Conservation (phyloP, 345 rosid genomes). For the Arabis alpina region DNA sequence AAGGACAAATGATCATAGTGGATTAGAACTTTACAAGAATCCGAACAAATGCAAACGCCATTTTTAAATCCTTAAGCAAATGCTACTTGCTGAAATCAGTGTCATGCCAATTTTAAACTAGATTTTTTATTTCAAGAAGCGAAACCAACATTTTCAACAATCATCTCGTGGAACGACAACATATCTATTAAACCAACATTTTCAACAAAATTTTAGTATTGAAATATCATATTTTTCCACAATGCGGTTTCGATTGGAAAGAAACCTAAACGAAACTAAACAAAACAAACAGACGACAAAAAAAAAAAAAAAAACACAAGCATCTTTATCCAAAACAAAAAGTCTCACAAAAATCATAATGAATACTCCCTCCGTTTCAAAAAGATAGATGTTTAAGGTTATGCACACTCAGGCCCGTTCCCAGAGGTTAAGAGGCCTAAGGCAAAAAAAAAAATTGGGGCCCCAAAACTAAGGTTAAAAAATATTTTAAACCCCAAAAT, state of each 20-base stretch:
- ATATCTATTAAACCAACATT: neutral
- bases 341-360: constrained; percentile 8
- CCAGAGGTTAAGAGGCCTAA: too few species aligned
- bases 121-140: neutral
- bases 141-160: neutral
- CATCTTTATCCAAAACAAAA: constrained; percentile 14
- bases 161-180: neutral
- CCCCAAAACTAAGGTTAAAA: too few species aligned
- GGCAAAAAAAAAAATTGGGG: too few species aligned
- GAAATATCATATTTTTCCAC: neutral
- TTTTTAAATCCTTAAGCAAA: neutral
- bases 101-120: neutral
- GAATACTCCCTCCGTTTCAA: too few species aligned
- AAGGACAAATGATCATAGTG: neutral
- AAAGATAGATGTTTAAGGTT: too few species aligned
- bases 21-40: neutral
- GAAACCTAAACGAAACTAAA: constrained; percentile 29
- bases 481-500: too few species aligned
- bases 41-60: neutral
- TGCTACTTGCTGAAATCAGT: neutral
- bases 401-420: too few species aligned
- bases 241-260: constrained; percentile 11
- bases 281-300: too few species aligned
- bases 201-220: neutral
- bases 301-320: too few species aligned